These are phyloP conservation scores for Bipolaris cookei DNA, from an alignment of 2,329 filamentous ascomycete genomes.

Conservation along the genomic window DNA sequence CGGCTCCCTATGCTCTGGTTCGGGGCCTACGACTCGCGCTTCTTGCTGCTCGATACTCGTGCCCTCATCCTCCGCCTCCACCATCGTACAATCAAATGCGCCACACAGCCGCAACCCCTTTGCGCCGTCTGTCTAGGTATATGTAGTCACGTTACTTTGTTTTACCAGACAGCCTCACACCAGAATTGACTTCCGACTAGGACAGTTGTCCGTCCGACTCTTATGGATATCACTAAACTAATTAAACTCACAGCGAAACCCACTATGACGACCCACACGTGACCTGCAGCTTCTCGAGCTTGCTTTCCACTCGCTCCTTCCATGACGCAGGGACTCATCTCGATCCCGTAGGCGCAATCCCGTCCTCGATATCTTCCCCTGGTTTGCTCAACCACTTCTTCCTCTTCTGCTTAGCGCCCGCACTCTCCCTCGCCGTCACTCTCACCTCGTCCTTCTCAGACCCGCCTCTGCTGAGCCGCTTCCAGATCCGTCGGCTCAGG, in stretches of 20 bases:
- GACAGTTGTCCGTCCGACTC: no score
- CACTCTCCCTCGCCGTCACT: constrained; percentile 24
- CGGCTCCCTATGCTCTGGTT: constrained; percentile 23
- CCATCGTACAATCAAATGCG: constrained; percentile 17
- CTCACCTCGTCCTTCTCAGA: constrained; percentile 27
- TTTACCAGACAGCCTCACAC: no score
- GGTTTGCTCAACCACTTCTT: constrained; percentile 40
- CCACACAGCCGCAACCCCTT: background rate
- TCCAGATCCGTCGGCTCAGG: constrained; percentile 41
- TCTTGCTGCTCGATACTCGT: constrained; percentile 7
- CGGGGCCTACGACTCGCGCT: constrained; percentile 3
- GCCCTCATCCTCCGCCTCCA: constrained; percentile 6
- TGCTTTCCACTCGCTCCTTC: background rate
- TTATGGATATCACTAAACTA: constrained; percentile 8
- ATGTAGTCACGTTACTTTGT: no score
- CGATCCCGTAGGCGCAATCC: constrained; percentile 43
- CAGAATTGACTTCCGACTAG: no score
- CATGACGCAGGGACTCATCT: constrained; percentile 27
- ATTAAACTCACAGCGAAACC: background rate
- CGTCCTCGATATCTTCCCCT: constrained; percentile 47
- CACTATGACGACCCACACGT: background rate
- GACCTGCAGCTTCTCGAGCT: background rate
- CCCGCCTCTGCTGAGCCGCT: constrained; percentile 29
- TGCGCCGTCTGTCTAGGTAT: background rate
- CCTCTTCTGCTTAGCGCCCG: constrained; percentile 31